Percentiles rank a stretch among this genome's conserved stretches.
Conservation (phyloP, 495 filamentous ascomycete species). For the Aspergillus sclerotiicarbonarius region DNA sequence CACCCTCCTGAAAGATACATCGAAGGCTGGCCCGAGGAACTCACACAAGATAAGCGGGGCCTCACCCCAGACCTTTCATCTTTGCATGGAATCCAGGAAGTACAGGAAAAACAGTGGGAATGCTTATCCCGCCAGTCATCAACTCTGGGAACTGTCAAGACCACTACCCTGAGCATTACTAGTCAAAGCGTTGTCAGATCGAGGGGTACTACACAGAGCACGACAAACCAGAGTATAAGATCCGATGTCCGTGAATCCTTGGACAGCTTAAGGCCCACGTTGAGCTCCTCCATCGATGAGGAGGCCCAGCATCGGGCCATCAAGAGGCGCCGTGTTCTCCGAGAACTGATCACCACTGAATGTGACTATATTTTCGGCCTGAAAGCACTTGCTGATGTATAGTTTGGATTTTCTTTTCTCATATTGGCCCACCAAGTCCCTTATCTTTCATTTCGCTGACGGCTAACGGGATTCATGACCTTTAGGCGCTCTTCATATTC, state of each 20-base stretch:
- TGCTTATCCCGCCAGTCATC: conserved; percentile 70
- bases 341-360: conserved; percentile 82
- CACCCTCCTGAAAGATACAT: conserved; percentile 29
- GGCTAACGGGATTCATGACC: not conserved
- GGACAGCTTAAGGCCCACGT: conserved; percentile 59
- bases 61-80: conserved; percentile 16
- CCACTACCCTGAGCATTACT: conserved; percentile 68
- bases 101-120: conserved; percentile 43
- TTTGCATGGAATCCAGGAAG: conserved; percentile 15
- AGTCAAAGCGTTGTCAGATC: conserved; percentile 66
- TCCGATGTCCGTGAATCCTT: conserved; percentile 60
- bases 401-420: conserved; percentile 17
- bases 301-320: conserved; percentile 66
- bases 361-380: conserved; percentile 86
- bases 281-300: conserved; percentile 60
- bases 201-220: conserved; percentile 50
- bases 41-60: conserved; percentile 28
- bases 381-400: conserved; percentile 79
- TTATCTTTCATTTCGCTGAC: not conserved
- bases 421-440: too few species aligned
- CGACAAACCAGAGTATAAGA: conserved; percentile 51
- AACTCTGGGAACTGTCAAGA: conserved; percentile 73
- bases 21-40: conserved; percentile 44
- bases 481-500: conserved; percentile 38
- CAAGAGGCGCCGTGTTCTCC: conserved; percentile 72